Evolutionary conservation across 495 filamentous ascomycete genomes (phyloP), one percentile per base, ranked within the genome.

Genomic region (Penicillium steckii): DNA sequence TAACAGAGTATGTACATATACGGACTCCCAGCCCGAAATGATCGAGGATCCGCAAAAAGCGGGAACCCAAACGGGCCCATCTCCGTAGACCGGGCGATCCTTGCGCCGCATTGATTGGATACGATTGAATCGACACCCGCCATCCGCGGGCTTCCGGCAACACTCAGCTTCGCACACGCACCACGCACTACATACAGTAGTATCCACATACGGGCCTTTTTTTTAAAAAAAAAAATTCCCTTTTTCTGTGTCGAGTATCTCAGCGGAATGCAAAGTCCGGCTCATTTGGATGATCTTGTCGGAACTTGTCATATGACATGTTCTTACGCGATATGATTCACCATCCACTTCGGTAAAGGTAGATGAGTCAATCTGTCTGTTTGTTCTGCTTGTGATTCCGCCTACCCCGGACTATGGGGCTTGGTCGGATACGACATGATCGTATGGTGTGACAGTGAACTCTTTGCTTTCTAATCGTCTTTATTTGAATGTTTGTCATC

Each of bases 131-230:
- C 53, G 40, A 49, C 53, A 70, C 66, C 67, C 33, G 33, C 33
- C 33, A 15, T 37, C 33, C 67, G 67, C 60, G 56, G 19, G 25
- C 65, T 64, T 70, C 67, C 67, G 67, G 52, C 17, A 32, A 15
- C 23, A 9, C 38, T 43, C 15, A 27, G 18, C n/a, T 37, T 7
- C 13, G 17, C 8, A 52, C 57, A 60, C 57, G 57, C 57, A 60
- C 57, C 37, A 44, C n/a, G n/a, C n/a, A n/a, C n/a, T n/a, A n/a
- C n/a, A n/a, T n/a, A n/a, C n/a, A n/a, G n/a, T n/a, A n/a, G n/a
- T n/a, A n/a, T 44, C 23, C 9, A 10, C 27, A 27, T 48, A 59
- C 56, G 44, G 3, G 17, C 23, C 17, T 46, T 46, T 43, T 46
- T 42, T 32, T 38, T 22, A 17, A 29, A 46, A 44, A 18, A 19